Conservation (phyloP, 1,139 yeast species). For the Protomyces inouyei region DNA sequence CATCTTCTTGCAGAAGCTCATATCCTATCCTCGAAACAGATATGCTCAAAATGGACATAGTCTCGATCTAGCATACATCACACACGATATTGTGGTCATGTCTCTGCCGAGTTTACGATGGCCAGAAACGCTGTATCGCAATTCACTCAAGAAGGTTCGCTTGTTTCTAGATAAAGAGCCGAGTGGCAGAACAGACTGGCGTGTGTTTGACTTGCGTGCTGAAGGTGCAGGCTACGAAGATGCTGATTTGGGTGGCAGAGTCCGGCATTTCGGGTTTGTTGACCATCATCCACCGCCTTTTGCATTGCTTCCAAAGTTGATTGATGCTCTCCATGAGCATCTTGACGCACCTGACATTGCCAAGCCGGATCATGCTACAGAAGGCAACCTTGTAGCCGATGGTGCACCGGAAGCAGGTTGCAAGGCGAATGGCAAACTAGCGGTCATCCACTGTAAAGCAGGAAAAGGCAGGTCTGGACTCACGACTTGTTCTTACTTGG, state of each 20-base stretch:
- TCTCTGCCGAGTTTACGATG: slow-evolving; percentile 61
- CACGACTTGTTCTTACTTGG: slow-evolving; percentile 63
- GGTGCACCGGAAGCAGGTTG: not conserved
- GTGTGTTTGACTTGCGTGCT: slow-evolving; percentile 64
- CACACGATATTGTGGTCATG: slow-evolving; percentile 59
- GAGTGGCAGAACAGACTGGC: slow-evolving; percentile 53
- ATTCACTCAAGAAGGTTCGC: slow-evolving; percentile 51
- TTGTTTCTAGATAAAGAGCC: slow-evolving; percentile 50
- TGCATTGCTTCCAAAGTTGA: slow-evolving; percentile 45
- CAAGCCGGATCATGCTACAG: slow-evolving; percentile 8
- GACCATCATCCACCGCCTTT: slow-evolving; percentile 81
- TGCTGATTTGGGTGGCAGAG: slow-evolving; percentile 40
- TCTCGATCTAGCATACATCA: slow-evolving; percentile 62
- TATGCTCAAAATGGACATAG: slow-evolving; percentile 12
- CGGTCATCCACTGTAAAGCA: slow-evolving; percentile 78
- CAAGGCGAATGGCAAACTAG: slow-evolving; percentile 44
- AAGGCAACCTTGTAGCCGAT: slow-evolving; percentile 11
- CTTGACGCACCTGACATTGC: slow-evolving; percentile 35
- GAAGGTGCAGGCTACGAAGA: slow-evolving; percentile 54
- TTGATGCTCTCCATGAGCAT: slow-evolving; percentile 48
- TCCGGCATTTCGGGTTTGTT: slow-evolving; percentile 54
- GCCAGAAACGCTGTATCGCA: slow-evolving; percentile 51
- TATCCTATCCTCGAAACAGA: slow-evolving; percentile 21
- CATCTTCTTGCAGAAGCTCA: slow-evolving; percentile 1
- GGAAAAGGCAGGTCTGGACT: slow-evolving; percentile 93